phyloP scores from a whole-genome alignment of 768 basidiomycete species.

The Fistulinella prunicolor region DNA sequence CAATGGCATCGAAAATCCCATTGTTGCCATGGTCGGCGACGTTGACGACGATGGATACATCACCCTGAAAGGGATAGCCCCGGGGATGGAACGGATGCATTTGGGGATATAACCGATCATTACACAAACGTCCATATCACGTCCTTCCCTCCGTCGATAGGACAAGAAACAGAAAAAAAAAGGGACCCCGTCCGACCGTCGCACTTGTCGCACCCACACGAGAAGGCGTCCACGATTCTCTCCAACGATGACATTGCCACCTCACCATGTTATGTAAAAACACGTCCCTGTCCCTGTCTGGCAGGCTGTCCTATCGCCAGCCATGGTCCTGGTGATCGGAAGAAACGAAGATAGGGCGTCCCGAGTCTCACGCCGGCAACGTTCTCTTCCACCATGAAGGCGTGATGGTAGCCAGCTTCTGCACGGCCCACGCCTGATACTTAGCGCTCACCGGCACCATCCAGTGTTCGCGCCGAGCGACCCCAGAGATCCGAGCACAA shows the following conservation, averaged over 20 bases:
- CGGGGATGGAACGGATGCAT: not conserved
- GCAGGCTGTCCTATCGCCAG: too few species aligned
- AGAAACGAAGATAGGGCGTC: too few species aligned
- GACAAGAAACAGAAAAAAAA: not conserved
- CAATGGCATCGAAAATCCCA: not conserved
- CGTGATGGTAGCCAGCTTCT: not conserved
- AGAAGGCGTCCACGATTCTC: not conserved
- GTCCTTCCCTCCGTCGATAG: not conserved
- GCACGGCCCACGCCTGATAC: not conserved
- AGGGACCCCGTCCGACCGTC: not conserved
- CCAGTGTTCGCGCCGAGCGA: too few species aligned
- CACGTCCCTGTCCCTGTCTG: too few species aligned
- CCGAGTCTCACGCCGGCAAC: too few species aligned
- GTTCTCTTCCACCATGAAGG: too few species aligned
- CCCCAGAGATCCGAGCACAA: too few species aligned
- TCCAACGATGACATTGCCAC: too few species aligned
- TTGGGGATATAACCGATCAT: too few species aligned
- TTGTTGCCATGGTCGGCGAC: slow-evolving; percentile 9
- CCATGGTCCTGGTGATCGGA: too few species aligned
- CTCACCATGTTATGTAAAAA: too few species aligned
- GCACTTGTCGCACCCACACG: not conserved
- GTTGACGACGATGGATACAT: not conserved
- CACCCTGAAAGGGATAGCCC: not conserved
- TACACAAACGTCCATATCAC: not conserved
- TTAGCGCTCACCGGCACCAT: too few species aligned